These are phyloP conservation scores for Podospora didyma DNA, from an alignment of 495 filamentous ascomycete genomes.

Conservation along the genomic window DNA sequence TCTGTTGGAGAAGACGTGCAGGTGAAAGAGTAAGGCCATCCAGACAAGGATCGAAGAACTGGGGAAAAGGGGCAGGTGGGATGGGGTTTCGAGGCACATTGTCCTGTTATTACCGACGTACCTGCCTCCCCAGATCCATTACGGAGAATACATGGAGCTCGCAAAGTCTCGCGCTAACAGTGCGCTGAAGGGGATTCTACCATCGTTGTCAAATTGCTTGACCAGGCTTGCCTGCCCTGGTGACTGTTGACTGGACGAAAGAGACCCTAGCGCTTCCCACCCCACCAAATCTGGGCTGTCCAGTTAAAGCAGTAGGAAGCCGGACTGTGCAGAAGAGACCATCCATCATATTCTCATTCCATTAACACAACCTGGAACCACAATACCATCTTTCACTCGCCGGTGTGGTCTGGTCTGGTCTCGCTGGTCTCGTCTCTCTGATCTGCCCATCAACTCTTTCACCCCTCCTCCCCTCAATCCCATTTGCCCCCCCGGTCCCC, in stretches of 20 bases:
- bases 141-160: constrained; percentile 4
- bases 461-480: too few species aligned
- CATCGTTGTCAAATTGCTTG: constrained; percentile 18
- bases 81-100: constrained; percentile 7
- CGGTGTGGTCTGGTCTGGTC: too few species aligned
- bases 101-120: neutral
- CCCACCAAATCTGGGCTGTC: constrained; percentile 20
- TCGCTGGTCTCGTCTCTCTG: too few species aligned
- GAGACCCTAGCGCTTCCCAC: constrained; percentile 19
- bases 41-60: constrained; percentile 1
- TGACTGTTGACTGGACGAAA: constrained; percentile 14
- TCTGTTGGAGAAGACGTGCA: neutral
- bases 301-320: neutral
- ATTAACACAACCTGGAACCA: too few species aligned
- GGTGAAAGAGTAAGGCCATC: neutral
- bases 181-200: constrained; percentile 13
- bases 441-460: too few species aligned
- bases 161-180: constrained; percentile 18
- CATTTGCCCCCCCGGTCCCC: too few species aligned
- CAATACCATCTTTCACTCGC: too few species aligned
- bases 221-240: constrained; percentile 11
- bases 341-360: too few species aligned
- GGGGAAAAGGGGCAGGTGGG: constrained; percentile 8
- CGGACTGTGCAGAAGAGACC: too few species aligned
- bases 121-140: neutral